Percentiles rank a stretch among this genome's conserved stretches.
These are phyloP conservation scores for Lipomyces sp. DNA, from an alignment of 805 yeast genomes.

Conservation along the genomic window DNA sequence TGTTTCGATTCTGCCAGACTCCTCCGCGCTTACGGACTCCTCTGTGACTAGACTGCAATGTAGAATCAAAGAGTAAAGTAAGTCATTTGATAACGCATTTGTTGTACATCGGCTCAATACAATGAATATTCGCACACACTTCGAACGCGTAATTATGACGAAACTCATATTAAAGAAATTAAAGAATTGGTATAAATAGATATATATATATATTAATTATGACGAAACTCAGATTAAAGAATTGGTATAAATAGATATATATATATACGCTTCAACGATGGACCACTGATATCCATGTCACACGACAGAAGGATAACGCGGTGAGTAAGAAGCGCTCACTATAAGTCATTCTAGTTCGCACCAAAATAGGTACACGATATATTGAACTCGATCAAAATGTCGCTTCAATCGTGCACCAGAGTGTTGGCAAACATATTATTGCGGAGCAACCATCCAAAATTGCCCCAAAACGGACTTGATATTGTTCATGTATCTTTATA, in stretches of 20 bases:
- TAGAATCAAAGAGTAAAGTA: no score
- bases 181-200: no score
- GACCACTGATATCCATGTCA: constrained; percentile 37
- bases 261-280: constrained; percentile 29
- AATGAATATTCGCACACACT: no score
- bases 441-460: background rate
- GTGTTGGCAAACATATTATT: constrained; percentile 77
- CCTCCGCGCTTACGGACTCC: no score
- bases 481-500: constrained; percentile 10
- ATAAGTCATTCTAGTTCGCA: constrained; percentile 73
- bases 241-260: no score
- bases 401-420: constrained; percentile 71
- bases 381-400: background rate
- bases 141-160: no score
- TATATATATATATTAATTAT: constrained; percentile 6
- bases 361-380: constrained; percentile 85
- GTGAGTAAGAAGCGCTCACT: constrained; percentile 70
- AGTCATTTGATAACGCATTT: no score
- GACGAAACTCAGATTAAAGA: no score
- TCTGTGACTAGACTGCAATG: no score
- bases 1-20: no score
- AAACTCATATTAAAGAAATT: no score
- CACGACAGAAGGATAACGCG: constrained; percentile 50
- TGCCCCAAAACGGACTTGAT: constrained; percentile 4
- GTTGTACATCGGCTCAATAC: no score